Percentiles rank a stretch among this genome's conserved stretches.
Evolutionary conservation across 2,329 filamentous ascomycete species (phyloP).

Genomic region (Claviceps sp.): DNA sequence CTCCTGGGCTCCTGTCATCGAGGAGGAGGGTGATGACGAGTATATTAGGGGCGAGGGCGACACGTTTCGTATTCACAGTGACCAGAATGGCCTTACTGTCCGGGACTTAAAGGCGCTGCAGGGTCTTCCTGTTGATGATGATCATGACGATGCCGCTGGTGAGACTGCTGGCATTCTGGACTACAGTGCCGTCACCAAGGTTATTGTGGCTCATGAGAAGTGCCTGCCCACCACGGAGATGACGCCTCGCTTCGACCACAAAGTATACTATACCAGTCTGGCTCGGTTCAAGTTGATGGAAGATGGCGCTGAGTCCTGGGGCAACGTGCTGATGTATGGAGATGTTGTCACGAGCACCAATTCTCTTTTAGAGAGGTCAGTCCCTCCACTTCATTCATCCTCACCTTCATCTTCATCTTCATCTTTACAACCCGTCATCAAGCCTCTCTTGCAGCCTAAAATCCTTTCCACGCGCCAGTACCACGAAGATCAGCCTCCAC

Average conservation of each 20-base stretch:
- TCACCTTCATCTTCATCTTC: background rate
- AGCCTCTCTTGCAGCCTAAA: background rate
- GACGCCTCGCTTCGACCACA: conserved; percentile 79
- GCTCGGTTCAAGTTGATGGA: conserved; percentile 46
- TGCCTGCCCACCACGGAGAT: conserved; percentile 54
- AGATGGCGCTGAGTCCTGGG: conserved; percentile 54
- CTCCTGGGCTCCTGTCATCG: conserved; percentile 54
- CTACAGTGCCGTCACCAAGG: conserved; percentile 61
- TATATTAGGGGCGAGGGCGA: conserved; percentile 73
- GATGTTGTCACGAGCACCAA: conserved; percentile 92
- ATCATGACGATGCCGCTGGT: conserved; percentile 9
- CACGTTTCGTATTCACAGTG: conserved; percentile 63
- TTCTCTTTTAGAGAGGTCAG: conserved; percentile 76
- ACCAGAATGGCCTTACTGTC: conserved; percentile 46
- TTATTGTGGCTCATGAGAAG: conserved; percentile 57
- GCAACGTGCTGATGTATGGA: conserved; percentile 67
- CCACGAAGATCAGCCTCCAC: background rate
- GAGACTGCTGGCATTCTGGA: conserved; percentile 51
- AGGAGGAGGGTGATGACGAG: conserved; percentile 50
- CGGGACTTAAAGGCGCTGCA: conserved; percentile 32
- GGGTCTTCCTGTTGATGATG: conserved; percentile 27
- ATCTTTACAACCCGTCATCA: background rate
- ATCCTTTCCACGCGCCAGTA: background rate
- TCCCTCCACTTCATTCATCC: background rate
- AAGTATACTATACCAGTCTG: conserved; percentile 62